These are phyloP conservation scores for Symbiotaphrina buchneri DNA, from an alignment of 495 filamentous ascomycete species.

Conservation along the genomic window DNA sequence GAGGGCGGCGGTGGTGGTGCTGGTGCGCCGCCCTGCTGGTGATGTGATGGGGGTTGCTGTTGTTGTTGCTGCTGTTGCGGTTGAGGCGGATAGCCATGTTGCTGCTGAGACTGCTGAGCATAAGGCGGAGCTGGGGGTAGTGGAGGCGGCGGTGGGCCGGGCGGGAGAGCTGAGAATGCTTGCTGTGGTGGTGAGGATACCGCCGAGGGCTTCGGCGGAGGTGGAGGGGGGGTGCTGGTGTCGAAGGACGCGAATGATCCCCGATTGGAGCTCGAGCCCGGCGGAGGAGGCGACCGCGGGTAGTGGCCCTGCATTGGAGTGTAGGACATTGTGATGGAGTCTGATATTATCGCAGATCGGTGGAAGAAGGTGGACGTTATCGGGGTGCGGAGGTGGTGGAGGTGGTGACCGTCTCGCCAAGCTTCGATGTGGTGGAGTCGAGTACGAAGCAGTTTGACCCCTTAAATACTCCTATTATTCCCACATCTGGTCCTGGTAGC, in stretches of 20 bases:
- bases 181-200: background rate
- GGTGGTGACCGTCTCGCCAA: no score
- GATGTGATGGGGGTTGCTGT: background rate
- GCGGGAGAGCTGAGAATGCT: background rate
- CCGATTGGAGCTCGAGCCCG: no score
- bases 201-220: conserved; percentile 1
- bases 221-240: background rate
- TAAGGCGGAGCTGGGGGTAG: background rate
- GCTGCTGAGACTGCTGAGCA: background rate
- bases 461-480: no score
- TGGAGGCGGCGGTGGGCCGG: background rate
- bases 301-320: background rate
- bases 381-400: no score
- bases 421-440: no score
- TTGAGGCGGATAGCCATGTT: background rate
- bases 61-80: background rate
- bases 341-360: background rate
- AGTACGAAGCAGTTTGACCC: no score
- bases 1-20: background rate
- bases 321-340: conserved; percentile 1
- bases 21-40: background rate
- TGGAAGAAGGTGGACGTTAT: no score
- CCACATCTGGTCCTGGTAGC: no score
- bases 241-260: background rate
- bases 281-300: no score